Evolutionary conservation across 352 stramenopile genomes (phyloP), one percentile per base, ranked within the genome.

Genomic region (Pythium vanterpoolii): DNA sequence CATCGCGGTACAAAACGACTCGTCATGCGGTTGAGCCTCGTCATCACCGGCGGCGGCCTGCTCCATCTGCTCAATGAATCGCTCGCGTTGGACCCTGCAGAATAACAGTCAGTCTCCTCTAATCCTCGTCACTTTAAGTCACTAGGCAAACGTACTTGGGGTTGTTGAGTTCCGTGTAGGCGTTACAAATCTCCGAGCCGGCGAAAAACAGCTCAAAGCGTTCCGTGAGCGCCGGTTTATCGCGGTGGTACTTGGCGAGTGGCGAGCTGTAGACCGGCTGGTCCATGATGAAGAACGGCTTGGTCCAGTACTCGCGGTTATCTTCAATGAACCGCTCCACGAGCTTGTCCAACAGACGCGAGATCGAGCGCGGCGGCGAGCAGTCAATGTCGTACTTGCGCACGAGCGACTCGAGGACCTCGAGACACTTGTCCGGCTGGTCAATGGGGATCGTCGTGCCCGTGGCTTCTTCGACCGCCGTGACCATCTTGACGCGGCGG

Each of bases 121-220:
- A 40, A 18, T 18, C n/a, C 14, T 40, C 31, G 10, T 5, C 31
- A 5, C 9, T 38, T 14, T 11, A 68, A 66, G 18, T 26, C 23
- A 34, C 9, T 26, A 28, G 8, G 14, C 1, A 48, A 30, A 53
- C 56, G 48, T 62, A 66, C 64, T 63, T 89, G 16, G 97, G 97
- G 79, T 99, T 97, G 63, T 98, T 99, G 38, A 99, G 86, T 77
- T 99, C 97, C 68, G 94, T 98, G 82, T 99, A 99, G 14, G 97
- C 97, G 75, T 99, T 99, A 57, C 95, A 97, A 68, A 98, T 90
- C 70, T 99, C 97, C 19, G 94, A 74, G 39, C 97, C 96, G 14
- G 92, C 89, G 4, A 98, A 79, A 77, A 99, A 99, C 23, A 99
- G 79, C 81, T 99, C 97, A 69, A 99, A 99, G 54, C 97, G 86